phyloP scores from a whole-genome alignment of 192 early-diverging fungal species.

The Backusella tuberculispora region DNA sequence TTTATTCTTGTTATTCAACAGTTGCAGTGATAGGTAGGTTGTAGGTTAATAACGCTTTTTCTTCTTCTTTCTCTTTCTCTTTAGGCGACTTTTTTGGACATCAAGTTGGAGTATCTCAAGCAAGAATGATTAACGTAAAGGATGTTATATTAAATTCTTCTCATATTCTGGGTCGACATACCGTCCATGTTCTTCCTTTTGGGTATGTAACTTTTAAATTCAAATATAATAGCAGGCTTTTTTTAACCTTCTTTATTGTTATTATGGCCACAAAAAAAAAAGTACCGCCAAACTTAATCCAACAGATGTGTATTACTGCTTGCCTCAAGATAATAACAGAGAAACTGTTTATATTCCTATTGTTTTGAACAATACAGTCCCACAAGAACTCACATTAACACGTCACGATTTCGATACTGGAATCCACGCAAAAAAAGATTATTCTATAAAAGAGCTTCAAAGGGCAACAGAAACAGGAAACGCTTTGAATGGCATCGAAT shows the following conservation, averaged over 20 bases:
- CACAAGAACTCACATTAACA: slow-evolving; percentile 31
- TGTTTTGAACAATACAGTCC: slow-evolving; percentile 47
- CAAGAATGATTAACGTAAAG: slow-evolving; percentile 32
- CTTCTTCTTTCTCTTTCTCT: neutral
- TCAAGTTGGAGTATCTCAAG: slow-evolving; percentile 40
- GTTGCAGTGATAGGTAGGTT: neutral
- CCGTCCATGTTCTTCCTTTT: slow-evolving; percentile 48
- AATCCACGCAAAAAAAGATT: slow-evolving; percentile 7
- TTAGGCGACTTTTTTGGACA: slow-evolving; percentile 36
- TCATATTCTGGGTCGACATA: slow-evolving; percentile 52
- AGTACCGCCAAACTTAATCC: slow-evolving; percentile 55
- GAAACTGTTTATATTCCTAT: slow-evolving; percentile 40
- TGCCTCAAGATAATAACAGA: slow-evolving; percentile 41
- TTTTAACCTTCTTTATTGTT: neutral
- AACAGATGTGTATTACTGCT: slow-evolving; percentile 47
- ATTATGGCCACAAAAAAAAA: neutral
- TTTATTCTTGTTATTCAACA: neutral
- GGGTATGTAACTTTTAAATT: slow-evolving; percentile 27
- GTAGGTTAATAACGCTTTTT: slow-evolving; percentile 16
- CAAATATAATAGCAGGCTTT: neutral
- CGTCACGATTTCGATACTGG: slow-evolving; percentile 42
- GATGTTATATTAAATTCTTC: slow-evolving; percentile 44
- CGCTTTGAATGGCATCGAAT: slow-evolving; percentile 32
- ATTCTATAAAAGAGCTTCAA: slow-evolving; percentile 33
- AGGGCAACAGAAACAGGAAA: slow-evolving; percentile 42